Evolutionary conservation across 1,139 yeast species (phyloP).

Genomic region (Nakaseomyces glabratus): DNA sequence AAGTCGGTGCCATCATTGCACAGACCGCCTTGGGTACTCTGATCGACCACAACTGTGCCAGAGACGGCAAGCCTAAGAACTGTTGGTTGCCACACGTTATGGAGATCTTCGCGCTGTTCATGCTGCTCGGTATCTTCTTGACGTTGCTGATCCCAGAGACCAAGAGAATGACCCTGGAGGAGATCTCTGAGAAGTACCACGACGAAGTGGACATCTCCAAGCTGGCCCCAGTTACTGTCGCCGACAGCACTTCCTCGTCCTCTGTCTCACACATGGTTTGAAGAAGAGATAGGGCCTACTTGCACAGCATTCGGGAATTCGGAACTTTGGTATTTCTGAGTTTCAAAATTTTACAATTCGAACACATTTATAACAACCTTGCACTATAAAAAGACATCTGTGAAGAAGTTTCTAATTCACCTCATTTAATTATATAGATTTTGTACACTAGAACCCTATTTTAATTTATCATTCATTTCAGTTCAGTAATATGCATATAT

Average conservation of each 20-base stretch:
- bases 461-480: too few relatives aligned
- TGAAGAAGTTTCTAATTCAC: too few relatives aligned
- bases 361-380: too few relatives aligned
- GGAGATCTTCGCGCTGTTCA: constrained; percentile 87
- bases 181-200: constrained; percentile 66
- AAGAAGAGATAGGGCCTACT: too few relatives aligned
- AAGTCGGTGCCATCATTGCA: constrained; percentile 93
- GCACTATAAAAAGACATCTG: too few relatives aligned
- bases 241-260: constrained; percentile 3
- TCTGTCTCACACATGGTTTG: neutral
- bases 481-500: too few relatives aligned
- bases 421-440: too few relatives aligned
- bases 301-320: too few relatives aligned
- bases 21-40: constrained; percentile 84
- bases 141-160: constrained; percentile 78
- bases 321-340: too few relatives aligned
- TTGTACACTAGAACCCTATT: too few relatives aligned
- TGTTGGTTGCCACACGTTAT: constrained; percentile 87
- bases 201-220: constrained; percentile 48
- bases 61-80: constrained; percentile 38
- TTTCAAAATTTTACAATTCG: too few relatives aligned
- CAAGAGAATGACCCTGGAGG: constrained; percentile 79
- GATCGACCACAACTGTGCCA: constrained; percentile 64
- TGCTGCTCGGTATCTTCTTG: constrained; percentile 64
- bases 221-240: constrained; percentile 11